Evolutionary conservation across 495 filamentous ascomycete genomes (phyloP), one percentile per base, ranked within the genome.

Genomic region (Xylaria scruposa): DNA sequence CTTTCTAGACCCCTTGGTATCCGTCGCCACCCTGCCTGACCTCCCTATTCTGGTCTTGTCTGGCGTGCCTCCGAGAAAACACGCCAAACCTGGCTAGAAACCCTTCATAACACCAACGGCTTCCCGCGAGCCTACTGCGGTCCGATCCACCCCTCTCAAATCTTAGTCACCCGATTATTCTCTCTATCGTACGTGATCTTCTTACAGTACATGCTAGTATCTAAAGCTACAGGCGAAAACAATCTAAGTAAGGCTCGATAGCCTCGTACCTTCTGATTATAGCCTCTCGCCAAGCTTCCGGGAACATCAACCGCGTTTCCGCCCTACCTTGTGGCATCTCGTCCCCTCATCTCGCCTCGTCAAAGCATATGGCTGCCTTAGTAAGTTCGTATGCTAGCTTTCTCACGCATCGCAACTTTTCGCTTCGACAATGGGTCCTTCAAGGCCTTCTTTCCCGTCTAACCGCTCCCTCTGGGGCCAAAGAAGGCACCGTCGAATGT

Each of bases 11-110:
- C 42, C 42, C 44, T 74, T 71, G 71, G 68, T 69, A 42, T 73
- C 70, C 70, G 53, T 64, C 67, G 56, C 31, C 24, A 71, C 65
- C 42, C 65, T 47, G 71, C 72, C 70, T 68, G 72, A 73, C 73
- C 63, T 78, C 63, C 76, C 76, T 78, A 75, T 73, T 78, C 61
- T 65, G 74, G 76, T 46, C n/a, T 72, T 33, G 69, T 62, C 70
- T 67, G 51, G 21, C 60, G 40, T 68, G 26, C 61, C 68, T 78
- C 76, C 76, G 76, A 74, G 68, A 71, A 71, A 74, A 44, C 69
- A 51, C 67, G 4, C 74, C 72, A 62, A 76, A 78, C 56, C 38
- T 40, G 72, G 74, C 59, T 75, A 76, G 76, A 38, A 24, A 44
- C 56, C 62, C 64, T 68, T 65, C 69, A 31, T 69, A 72, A 61